phyloP scores from a whole-genome alignment of 2,329 filamentous ascomycete species.

The Mycosphaerella sp. region DNA sequence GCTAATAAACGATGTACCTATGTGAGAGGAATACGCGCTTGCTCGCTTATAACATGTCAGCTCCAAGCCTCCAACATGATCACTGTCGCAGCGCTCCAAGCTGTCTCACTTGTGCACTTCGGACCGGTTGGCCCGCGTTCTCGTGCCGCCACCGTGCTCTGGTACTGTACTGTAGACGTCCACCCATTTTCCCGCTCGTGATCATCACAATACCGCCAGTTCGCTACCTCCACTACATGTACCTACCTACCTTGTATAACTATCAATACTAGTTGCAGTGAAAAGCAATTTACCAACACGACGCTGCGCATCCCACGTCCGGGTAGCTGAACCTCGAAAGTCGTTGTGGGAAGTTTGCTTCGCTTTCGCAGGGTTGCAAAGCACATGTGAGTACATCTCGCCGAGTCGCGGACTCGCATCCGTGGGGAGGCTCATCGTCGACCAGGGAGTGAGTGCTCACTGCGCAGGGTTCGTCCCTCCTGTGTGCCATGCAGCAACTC shows the following conservation, averaged over 20 bases:
- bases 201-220: not conserved
- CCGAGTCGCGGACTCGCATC: not conserved
- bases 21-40: not conserved
- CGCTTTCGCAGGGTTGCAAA: not conserved
- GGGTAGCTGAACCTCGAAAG: not conserved
- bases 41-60: not conserved
- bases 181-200: too few relatives aligned
- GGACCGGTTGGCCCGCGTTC: not conserved
- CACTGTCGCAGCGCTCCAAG: not conserved
- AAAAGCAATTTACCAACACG: not conserved
- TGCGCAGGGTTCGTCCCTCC: too few relatives aligned
- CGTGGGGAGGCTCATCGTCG: not conserved
- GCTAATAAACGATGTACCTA: too few relatives aligned
- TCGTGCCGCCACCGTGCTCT: not conserved
- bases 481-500: too few relatives aligned
- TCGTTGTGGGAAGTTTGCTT: not conserved
- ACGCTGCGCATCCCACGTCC: slow-evolving; percentile 1
- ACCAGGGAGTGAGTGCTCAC: too few relatives aligned
- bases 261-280: not conserved
- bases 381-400: not conserved
- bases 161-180: not conserved
- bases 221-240: not conserved
- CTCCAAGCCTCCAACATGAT: not conserved
- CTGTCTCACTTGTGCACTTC: not conserved
- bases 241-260: too few relatives aligned